These are phyloP conservation scores for Cylindrotheca fusiformis DNA, from an alignment of 108 stramenopile species.

Conservation along the genomic window DNA sequence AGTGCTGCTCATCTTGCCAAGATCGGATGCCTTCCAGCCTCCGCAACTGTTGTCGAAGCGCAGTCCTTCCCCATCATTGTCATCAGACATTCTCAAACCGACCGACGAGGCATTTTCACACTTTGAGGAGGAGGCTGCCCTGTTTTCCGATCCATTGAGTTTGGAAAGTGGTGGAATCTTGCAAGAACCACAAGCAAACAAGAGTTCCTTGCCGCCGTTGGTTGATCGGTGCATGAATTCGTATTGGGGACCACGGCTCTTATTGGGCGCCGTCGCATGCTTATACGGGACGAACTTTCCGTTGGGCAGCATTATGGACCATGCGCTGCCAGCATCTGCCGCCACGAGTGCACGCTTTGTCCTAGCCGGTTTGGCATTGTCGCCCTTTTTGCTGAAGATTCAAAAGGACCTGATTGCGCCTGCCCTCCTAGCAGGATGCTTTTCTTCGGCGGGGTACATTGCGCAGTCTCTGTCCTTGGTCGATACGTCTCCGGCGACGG, in stretches of 20 bases:
- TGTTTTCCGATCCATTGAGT: too few relatives aligned
- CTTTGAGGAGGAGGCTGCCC: too few relatives aligned
- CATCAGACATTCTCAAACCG: too few relatives aligned
- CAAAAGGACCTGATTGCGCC: conserved; percentile 22
- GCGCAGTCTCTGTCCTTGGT: conserved; percentile 60
- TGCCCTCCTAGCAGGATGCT: conserved; percentile 50
- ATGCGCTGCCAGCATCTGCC: conserved; percentile 53
- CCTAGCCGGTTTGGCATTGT: conserved; percentile 51
- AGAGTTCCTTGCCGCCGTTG: not conserved
- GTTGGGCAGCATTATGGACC: conserved; percentile 64
- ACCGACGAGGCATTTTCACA: too few relatives aligned
- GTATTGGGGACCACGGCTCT: conserved; percentile 35
- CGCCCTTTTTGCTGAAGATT: conserved; percentile 54
- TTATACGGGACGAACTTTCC: conserved; percentile 77
- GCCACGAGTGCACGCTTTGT: conserved; percentile 58
- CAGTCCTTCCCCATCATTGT: too few relatives aligned
- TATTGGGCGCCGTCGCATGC: conserved; percentile 43
- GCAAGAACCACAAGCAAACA: too few relatives aligned
- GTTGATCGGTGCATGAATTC: conserved; percentile 7
- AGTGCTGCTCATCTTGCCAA: too few relatives aligned
- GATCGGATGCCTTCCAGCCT: too few relatives aligned
- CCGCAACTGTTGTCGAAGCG: too few relatives aligned
- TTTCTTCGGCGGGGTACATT: conserved; percentile 56
- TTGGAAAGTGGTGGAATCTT: too few relatives aligned
- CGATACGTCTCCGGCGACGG: conserved; percentile 49